Evolutionary conservation across 169 alveolate genomes (phyloP).

Genomic region (Plasmodium billcollinsi): DNA sequence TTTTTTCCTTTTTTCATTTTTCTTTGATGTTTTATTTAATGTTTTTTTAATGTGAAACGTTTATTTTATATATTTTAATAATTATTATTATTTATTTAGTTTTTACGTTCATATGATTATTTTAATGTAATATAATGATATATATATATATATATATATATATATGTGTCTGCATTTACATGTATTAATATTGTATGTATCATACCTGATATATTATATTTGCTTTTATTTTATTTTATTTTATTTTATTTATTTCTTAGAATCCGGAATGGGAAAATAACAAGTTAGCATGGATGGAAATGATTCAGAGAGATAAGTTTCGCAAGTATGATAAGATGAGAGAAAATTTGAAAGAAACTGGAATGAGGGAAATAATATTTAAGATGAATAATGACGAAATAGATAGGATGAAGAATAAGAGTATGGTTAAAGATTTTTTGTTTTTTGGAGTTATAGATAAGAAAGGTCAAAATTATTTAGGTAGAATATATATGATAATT

Average conservation of each 20-base stretch:
- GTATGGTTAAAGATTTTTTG: constrained; percentile 73
- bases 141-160: too few species aligned
- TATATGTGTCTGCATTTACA: too few species aligned
- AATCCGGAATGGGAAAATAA: constrained; percentile 78
- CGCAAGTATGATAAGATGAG: constrained; percentile 76
- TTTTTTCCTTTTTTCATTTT: too few species aligned
- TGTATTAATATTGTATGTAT: background rate
- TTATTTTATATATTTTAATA: background rate
- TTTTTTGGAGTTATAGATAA: constrained; percentile 79
- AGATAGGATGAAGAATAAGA: constrained; percentile 69
- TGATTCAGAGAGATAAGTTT: constrained; percentile 80
- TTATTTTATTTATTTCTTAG: constrained; percentile 30
- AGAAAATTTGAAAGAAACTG: constrained; percentile 58
- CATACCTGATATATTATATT: background rate
- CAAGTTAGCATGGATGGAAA: constrained; percentile 79
- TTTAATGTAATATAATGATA: too few species aligned
- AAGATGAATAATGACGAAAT: constrained; percentile 66
- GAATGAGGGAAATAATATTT: constrained; percentile 76
- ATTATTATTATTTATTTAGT: background rate
- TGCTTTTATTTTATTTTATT: background rate
- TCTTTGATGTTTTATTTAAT: too few species aligned
- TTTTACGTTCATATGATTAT: background rate
- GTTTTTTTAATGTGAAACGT: too few species aligned
- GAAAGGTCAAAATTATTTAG: constrained; percentile 82
- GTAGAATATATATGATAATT: constrained; percentile 81